phyloP scores from a whole-genome alignment of 2,329 filamentous ascomycete species.

The Nigrospora oryzae region DNA sequence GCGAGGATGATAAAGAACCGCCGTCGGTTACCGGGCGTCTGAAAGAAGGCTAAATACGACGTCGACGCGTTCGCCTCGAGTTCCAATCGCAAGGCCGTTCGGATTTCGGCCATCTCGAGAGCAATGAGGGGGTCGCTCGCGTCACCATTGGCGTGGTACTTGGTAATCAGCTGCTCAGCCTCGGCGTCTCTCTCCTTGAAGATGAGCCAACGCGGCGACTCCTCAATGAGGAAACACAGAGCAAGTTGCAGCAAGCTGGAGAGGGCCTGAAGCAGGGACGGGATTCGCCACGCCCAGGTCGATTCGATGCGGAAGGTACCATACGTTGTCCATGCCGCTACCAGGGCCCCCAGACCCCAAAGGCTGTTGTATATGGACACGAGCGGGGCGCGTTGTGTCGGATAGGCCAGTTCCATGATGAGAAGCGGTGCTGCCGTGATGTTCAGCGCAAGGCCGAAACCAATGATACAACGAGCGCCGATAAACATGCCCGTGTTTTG shows the following conservation, averaged over 20 bases:
- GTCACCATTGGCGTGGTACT: slow-evolving; percentile 19
- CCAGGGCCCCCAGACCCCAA: slow-evolving; percentile 28
- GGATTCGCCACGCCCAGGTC: slow-evolving; percentile 30
- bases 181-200: slow-evolving; percentile 25
- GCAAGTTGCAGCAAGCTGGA: slow-evolving; percentile 27
- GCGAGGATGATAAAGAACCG: slow-evolving; percentile 5
- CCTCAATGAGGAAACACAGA: slow-evolving; percentile 27
- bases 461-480: slow-evolving; percentile 15
- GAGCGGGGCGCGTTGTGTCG: slow-evolving; percentile 16
- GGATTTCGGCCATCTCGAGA: slow-evolving; percentile 32
- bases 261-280: slow-evolving; percentile 33
- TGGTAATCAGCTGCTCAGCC: slow-evolving; percentile 20
- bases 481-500: slow-evolving; percentile 12
- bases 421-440: slow-evolving; percentile 16
- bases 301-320: slow-evolving; percentile 8
- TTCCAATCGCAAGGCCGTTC: slow-evolving; percentile 31
- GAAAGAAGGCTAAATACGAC: slow-evolving; percentile 11
- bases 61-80: slow-evolving; percentile 25
- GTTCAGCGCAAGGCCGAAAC: slow-evolving; percentile 13
- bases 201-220: slow-evolving; percentile 36
- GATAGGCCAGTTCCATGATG: slow-evolving; percentile 19
- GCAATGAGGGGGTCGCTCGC: slow-evolving; percentile 19
- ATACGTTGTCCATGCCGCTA: slow-evolving; percentile 11
- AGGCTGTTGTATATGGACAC: slow-evolving; percentile 23
- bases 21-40: slow-evolving; percentile 8